Percentiles rank a stretch among this genome's conserved stretches.
Conservation (phyloP, 768 basidiomycete genomes). For the Amanita muscaria region DNA sequence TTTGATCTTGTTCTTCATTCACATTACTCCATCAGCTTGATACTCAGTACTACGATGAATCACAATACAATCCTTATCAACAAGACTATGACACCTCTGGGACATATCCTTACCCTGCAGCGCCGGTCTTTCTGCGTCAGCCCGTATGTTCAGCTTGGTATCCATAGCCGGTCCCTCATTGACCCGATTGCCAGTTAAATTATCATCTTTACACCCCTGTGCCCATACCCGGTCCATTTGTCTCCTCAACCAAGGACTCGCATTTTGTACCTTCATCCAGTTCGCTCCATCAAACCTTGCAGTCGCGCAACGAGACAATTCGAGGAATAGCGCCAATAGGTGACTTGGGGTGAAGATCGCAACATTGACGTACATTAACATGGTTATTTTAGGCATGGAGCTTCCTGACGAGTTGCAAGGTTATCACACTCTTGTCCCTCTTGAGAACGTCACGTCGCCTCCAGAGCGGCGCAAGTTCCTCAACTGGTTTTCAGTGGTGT, state of each 20-base stretch:
- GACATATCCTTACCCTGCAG: background rate
- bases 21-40: background rate
- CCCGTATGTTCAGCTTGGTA: background rate
- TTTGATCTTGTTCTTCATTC: slow-evolving; percentile 2
- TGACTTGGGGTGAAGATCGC: slow-evolving; percentile 1
- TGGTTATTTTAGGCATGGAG: slow-evolving; percentile 33
- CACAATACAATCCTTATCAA: slow-evolving; percentile 9
- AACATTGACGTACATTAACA: background rate
- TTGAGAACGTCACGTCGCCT: slow-evolving; percentile 43
- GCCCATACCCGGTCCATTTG: slow-evolving; percentile 48
- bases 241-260: slow-evolving; percentile 31
- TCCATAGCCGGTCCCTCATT: background rate
- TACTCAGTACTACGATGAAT: slow-evolving; percentile 8
- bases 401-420: slow-evolving; percentile 85
- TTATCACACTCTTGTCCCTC: slow-evolving; percentile 79
- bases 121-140: slow-evolving; percentile 9
- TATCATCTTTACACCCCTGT: slow-evolving; percentile 88
- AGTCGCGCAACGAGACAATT: slow-evolving; percentile 56
- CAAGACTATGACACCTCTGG: slow-evolving; percentile 5
- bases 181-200: slow-evolving; percentile 49
- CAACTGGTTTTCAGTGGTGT: slow-evolving; percentile 81
- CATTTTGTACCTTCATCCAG: slow-evolving; percentile 63
- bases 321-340: slow-evolving; percentile 39
- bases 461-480: slow-evolving; percentile 66
- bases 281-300: slow-evolving; percentile 35